Evolutionary conservation across 768 basidiomycete species (phyloP).

Genomic region (Macrolepiota dolichaula): DNA sequence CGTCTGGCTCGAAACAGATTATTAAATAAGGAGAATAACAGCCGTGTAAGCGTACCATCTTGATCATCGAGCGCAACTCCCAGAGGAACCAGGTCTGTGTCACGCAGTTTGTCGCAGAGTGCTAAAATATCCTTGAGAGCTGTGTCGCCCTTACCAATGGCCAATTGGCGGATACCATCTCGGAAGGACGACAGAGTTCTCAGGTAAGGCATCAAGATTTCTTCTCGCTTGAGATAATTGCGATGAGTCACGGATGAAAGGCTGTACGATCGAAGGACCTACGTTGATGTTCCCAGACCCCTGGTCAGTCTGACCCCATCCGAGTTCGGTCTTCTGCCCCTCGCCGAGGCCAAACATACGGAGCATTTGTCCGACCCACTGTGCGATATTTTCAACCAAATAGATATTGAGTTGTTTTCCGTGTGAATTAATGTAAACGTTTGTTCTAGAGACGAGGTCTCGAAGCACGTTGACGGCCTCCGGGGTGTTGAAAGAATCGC

Average conservation of each 20-base stretch:
- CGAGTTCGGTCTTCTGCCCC: conserved; percentile 62
- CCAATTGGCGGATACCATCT: conserved; percentile 80
- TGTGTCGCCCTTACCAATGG: conserved; percentile 65
- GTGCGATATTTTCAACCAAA: conserved; percentile 60
- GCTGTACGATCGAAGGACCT: conserved; percentile 21
- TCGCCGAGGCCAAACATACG: conserved; percentile 80
- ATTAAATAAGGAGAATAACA: conserved; percentile 7
- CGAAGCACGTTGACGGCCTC: conserved; percentile 71
- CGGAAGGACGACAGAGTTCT: conserved; percentile 85
- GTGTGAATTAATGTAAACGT: conserved; percentile 79
- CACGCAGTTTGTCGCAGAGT: conserved; percentile 87
- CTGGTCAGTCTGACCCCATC: conserved; percentile 76
- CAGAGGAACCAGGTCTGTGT: conserved; percentile 85
- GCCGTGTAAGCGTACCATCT: conserved; percentile 56
- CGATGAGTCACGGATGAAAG: conserved; percentile 12
- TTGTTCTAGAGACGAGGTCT: conserved; percentile 80
- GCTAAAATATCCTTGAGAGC: conserved; percentile 78
- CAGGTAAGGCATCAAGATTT: conserved; percentile 86
- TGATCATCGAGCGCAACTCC: conserved; percentile 97
- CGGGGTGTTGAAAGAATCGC: conserved; percentile 97
- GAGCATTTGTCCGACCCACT: conserved; percentile 72
- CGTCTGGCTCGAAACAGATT: conserved; percentile 51
- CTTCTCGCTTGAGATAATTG: conserved; percentile 60
- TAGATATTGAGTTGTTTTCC: conserved; percentile 56
- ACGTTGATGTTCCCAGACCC: conserved; percentile 48